phyloP scores from a whole-genome alignment of 768 basidiomycete species.

The Serendipita indica region DNA sequence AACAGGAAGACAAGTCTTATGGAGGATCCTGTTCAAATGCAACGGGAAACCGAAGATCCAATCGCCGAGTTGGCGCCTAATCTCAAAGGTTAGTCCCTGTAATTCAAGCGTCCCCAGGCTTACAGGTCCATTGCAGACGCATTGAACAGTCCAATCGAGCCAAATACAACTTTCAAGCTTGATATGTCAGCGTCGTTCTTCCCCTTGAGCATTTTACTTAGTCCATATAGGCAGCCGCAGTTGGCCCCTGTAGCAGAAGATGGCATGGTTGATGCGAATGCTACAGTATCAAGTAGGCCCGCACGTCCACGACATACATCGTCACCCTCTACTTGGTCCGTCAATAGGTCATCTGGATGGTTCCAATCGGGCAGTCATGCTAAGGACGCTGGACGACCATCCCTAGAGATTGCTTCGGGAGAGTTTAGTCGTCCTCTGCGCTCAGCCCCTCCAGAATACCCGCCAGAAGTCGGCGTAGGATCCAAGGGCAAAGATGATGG shows the following conservation, averaged over 20 bases:
- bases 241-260: neutral
- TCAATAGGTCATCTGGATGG: neutral
- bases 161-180: neutral
- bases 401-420: neutral
- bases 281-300: neutral
- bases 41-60: neutral
- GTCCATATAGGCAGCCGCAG: neutral
- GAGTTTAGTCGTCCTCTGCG: conserved; percentile 8
- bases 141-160: neutral
- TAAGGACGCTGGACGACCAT: neutral
- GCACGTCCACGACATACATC: conserved; percentile 4
- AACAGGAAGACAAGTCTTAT: no score
- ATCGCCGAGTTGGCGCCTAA: neutral
- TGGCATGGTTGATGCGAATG: neutral
- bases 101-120: neutral
- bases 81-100: neutral
- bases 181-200: no score
- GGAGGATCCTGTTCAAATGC: neutral
- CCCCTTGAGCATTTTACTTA: neutral
- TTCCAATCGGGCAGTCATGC: neutral
- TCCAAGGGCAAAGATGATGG: neutral
- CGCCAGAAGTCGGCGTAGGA: neutral
- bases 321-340: neutral
- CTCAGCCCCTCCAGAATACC: neutral
- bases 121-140: neutral